phyloP scores from a whole-genome alignment of 2,329 filamentous ascomycete genomes.

The Colletotrichum navitas region DNA sequence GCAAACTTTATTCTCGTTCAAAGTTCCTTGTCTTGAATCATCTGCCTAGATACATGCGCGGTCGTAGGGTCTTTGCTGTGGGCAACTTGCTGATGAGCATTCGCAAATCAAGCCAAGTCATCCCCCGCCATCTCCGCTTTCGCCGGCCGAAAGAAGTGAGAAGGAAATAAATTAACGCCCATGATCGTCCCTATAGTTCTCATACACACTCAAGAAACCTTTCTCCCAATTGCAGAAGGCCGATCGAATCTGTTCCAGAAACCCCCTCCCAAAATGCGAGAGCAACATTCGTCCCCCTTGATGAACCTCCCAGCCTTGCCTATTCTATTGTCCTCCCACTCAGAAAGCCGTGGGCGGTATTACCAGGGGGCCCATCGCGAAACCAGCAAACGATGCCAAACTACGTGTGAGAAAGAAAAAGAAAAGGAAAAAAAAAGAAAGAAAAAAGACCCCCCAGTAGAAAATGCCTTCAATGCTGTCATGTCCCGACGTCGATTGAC shows the following conservation, averaged over 20 bases:
- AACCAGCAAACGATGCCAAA: slow-evolving; percentile 26
- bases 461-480: slow-evolving; percentile 28
- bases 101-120: slow-evolving; percentile 16
- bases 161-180: slow-evolving; percentile 28
- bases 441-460: too few relatives aligned
- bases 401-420: slow-evolving; percentile 13
- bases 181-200: slow-evolving; percentile 35
- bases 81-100: slow-evolving; percentile 18
- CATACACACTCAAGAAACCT: slow-evolving; percentile 39
- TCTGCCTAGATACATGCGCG: slow-evolving; percentile 38
- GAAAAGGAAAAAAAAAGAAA: not conserved
- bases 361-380: slow-evolving; percentile 19
- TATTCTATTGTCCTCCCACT: slow-evolving; percentile 30
- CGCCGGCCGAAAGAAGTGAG: slow-evolving; percentile 16
- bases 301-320: slow-evolving; percentile 23
- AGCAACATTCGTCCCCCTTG: slow-evolving; percentile 12
- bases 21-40: slow-evolving; percentile 23
- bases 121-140: slow-evolving; percentile 5
- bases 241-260: slow-evolving; percentile 30
- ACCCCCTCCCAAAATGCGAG: slow-evolving; percentile 13
- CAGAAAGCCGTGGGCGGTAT: slow-evolving; percentile 35
- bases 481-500: slow-evolving; percentile 26
- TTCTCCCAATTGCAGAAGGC: slow-evolving; percentile 19
- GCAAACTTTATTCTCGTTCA: not conserved
- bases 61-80: slow-evolving; percentile 23